Conservation (phyloP, 208 protist genomes). For the Perkinsela sp. region DNA sequence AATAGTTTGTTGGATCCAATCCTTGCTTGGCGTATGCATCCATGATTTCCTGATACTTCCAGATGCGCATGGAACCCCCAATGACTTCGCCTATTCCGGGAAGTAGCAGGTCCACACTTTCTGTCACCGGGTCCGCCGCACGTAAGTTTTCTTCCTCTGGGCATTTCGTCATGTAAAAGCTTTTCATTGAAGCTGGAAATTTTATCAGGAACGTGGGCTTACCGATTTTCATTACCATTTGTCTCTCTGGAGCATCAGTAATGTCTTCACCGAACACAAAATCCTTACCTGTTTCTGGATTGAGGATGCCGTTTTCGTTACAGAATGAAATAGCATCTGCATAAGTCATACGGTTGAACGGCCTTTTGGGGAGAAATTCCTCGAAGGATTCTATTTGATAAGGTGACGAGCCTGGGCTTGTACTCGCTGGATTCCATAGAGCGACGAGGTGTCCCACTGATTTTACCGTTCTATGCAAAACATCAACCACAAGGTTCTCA, state of each 20-base stretch:
- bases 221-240: conserved; percentile 85
- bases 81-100: conserved; percentile 95
- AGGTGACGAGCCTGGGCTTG: conserved; percentile 22
- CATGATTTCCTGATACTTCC: conserved; percentile 68
- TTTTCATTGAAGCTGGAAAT: conserved; percentile 88
- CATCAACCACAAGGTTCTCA: conserved; percentile 73
- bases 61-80: conserved; percentile 89
- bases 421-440: conserved; percentile 60
- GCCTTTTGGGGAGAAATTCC: conserved; percentile 64
- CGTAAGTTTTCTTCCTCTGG: conserved; percentile 14
- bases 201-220: conserved; percentile 83
- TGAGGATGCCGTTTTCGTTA: conserved; percentile 73
- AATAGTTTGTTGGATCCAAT: conserved; percentile 79
- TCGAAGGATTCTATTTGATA: conserved; percentile 27
- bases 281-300: conserved; percentile 42
- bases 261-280: conserved; percentile 91
- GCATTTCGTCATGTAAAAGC: conserved; percentile 93
- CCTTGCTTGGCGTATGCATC: conserved; percentile 64
- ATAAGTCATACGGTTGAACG: conserved; percentile 83
- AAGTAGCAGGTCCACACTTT: conserved; percentile 79
- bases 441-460: conserved; percentile 33
- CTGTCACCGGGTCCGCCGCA: conserved; percentile 20
- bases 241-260: conserved; percentile 82
- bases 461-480: conserved; percentile 44
- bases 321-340: conserved; percentile 82